phyloP scores from a whole-genome alignment of 768 basidiomycete genomes.

The Tylopilus balloui region DNA sequence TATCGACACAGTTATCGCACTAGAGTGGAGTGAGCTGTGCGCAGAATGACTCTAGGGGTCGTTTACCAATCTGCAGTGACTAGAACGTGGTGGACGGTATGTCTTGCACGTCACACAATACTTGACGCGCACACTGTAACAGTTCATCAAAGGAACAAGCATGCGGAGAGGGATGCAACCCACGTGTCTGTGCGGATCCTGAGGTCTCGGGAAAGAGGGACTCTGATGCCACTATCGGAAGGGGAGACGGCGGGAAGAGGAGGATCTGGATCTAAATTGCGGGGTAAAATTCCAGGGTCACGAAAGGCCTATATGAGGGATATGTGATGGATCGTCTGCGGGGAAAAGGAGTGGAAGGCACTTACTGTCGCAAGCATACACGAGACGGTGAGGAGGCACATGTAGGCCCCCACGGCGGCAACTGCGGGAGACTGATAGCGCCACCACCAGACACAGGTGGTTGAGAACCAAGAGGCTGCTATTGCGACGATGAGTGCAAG shows the following conservation, averaged over 20 bases:
- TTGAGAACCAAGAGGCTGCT: slow-evolving; percentile 80
- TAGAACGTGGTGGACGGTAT: slow-evolving; percentile 90
- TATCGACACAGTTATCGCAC: slow-evolving; percentile 98
- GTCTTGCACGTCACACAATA: slow-evolving; percentile 91
- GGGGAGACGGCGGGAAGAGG: slow-evolving; percentile 63
- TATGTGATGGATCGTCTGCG: not conserved
- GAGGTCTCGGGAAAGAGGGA: slow-evolving; percentile 77
- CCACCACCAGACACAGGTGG: slow-evolving; percentile 91
- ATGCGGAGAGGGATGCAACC: slow-evolving; percentile 29
- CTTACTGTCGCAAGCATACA: slow-evolving; percentile 76
- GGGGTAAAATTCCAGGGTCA: slow-evolving; percentile 87
- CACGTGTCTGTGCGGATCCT: slow-evolving; percentile 74
- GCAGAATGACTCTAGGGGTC: not conserved
- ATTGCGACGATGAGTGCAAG: slow-evolving; percentile 61
- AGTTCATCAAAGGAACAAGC: not conserved
- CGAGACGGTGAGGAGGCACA: slow-evolving; percentile 62
- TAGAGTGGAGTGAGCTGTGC: slow-evolving; percentile 27
- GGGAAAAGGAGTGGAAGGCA: slow-evolving; percentile 11
- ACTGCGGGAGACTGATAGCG: slow-evolving; percentile 65
- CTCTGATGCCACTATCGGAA: slow-evolving; percentile 56
- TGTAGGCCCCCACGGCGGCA: slow-evolving; percentile 60
- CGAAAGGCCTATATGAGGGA: slow-evolving; percentile 52
- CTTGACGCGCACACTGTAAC: slow-evolving; percentile 76
- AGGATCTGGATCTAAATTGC: slow-evolving; percentile 81
- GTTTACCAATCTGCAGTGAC: slow-evolving; percentile 90